A percentile compares a stretch with the other conserved stretches of the same genome.
These are phyloP conservation scores for Rhodotorula sp. DNA, from an alignment of 1,284 basidiomycete genomes.

Conservation along the genomic window DNA sequence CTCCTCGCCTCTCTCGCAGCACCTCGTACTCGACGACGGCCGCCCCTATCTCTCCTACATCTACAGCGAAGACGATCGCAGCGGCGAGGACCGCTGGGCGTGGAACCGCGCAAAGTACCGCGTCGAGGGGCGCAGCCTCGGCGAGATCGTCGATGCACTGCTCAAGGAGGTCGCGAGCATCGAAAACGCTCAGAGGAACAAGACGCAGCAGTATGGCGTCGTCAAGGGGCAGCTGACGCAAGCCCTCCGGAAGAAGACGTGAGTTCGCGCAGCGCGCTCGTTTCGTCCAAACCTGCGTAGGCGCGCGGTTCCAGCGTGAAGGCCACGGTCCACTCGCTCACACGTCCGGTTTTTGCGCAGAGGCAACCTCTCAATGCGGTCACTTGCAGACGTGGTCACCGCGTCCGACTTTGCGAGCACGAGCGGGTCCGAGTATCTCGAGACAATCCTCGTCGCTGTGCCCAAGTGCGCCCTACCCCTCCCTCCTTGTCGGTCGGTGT, in stretches of 20 bases:
- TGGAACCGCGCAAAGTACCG: conserved; percentile 47
- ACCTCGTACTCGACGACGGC: conserved; percentile 47
- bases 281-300: too few species aligned
- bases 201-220: conserved; percentile 87
- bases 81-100: conserved; percentile 21
- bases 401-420: conserved; percentile 75
- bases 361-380: conserved; percentile 88
- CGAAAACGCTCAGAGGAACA: conserved; percentile 61
- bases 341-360: conserved; percentile 55
- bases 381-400: conserved; percentile 81
- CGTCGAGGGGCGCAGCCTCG: conserved; percentile 34
- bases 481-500: too few species aligned
- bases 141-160: conserved; percentile 43
- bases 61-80: conserved; percentile 13
- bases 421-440: conserved; percentile 84
- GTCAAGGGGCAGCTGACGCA: conserved; percentile 91
- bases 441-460: conserved; percentile 90
- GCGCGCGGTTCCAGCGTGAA: too few species aligned
- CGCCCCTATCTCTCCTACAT: conserved; percentile 43
- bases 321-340: too few species aligned
- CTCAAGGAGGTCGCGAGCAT: conserved; percentile 44
- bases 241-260: conserved; percentile 93
- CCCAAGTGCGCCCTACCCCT: conserved; percentile 68
- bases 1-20: conserved; percentile 54
- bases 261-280: conserved; percentile 47